These are phyloP conservation scores for Byssoonygena ceratinophila DNA, from an alignment of 2,329 filamentous ascomycete genomes.

Conservation along the genomic window DNA sequence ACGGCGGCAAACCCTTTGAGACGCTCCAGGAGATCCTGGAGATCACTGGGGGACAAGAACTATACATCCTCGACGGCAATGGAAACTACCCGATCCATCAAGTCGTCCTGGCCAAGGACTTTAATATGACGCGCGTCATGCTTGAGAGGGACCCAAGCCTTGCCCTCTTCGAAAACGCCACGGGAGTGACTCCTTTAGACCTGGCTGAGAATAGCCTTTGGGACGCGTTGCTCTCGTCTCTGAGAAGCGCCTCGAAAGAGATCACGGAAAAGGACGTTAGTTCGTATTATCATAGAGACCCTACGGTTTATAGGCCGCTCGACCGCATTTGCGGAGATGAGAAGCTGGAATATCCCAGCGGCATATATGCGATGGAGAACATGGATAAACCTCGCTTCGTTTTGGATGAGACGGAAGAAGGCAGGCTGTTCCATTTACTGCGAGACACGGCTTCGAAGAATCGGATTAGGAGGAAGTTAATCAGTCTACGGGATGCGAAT, in stretches of 20 bases:
- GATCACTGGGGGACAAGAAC: slow-evolving; percentile 38
- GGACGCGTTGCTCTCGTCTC: not conserved
- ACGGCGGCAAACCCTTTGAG: slow-evolving; percentile 29
- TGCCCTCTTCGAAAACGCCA: slow-evolving; percentile 62
- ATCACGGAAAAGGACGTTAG: not conserved
- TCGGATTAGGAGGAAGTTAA: slow-evolving; percentile 42
- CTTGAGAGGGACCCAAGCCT: slow-evolving; percentile 50
- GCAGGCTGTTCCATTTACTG: slow-evolving; percentile 6
- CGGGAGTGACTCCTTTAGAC: slow-evolving; percentile 58
- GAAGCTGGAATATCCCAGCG: not conserved
- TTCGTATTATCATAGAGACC: not conserved
- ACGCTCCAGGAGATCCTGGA: slow-evolving; percentile 31
- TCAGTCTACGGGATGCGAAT: slow-evolving; percentile 50
- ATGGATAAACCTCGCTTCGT: slow-evolving; percentile 2
- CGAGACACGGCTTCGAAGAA: slow-evolving; percentile 3
- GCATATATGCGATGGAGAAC: not conserved
- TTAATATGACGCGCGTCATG: slow-evolving; percentile 44
- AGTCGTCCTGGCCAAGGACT: slow-evolving; percentile 37
- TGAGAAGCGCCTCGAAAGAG: not conserved
- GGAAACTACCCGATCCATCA: slow-evolving; percentile 38
- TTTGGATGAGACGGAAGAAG: not conserved
- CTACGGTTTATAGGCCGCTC: not conserved
- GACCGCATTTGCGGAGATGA: too few species aligned
- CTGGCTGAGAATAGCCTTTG: slow-evolving; percentile 10
- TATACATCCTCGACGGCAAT: slow-evolving; percentile 36